Conservation (phyloP, 1,284 basidiomycete genomes). For the Irpex sp. region DNA sequence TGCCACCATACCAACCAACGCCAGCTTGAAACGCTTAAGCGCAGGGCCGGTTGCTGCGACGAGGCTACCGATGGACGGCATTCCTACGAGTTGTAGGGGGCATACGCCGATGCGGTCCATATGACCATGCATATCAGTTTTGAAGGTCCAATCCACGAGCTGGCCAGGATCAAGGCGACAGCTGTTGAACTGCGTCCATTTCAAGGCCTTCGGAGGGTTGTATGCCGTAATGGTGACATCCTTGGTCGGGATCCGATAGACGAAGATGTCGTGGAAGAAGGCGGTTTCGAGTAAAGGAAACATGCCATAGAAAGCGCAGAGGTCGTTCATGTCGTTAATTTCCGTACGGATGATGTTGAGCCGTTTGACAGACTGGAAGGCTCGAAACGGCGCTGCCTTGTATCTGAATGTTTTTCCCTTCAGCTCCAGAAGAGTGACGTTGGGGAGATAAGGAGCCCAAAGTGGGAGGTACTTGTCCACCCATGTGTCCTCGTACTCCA, state of each 20-base stretch:
- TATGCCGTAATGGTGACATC: slow-evolving; percentile 1
- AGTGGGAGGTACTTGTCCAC: slow-evolving; percentile 12
- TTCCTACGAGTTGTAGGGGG: slow-evolving; percentile 14
- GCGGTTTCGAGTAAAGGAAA: slow-evolving; percentile 11
- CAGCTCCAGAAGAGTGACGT: slow-evolving; percentile 10
- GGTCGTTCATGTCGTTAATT: slow-evolving; percentile 13
- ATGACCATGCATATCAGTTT: background rate
- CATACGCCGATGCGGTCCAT: slow-evolving; percentile 11
- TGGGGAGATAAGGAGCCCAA: slow-evolving; percentile 11
- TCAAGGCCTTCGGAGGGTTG: slow-evolving; percentile 1
- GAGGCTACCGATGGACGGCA: slow-evolving; percentile 6
- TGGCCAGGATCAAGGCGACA: slow-evolving; percentile 10
- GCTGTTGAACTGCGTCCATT: slow-evolving; percentile 10
- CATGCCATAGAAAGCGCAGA: slow-evolving; percentile 7
- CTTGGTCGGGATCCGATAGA: slow-evolving; percentile 8
- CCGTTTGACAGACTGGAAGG: slow-evolving; percentile 7
- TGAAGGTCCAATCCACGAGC: slow-evolving; percentile 12
- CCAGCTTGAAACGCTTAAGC: slow-evolving; percentile 14
- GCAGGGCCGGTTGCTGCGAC: slow-evolving; percentile 5
- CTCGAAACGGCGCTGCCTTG: slow-evolving; percentile 11
- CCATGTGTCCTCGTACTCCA: slow-evolving; percentile 13
- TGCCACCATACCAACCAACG: slow-evolving; percentile 10
- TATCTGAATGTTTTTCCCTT: slow-evolving; percentile 9
- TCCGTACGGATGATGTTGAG: slow-evolving; percentile 10
- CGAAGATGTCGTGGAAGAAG: slow-evolving; percentile 11